A percentile compares a stretch with the other conserved stretches of the same genome.
phyloP scores from a whole-genome alignment of 2,329 filamentous ascomycete species.

The Pyrenophora graminea region DNA sequence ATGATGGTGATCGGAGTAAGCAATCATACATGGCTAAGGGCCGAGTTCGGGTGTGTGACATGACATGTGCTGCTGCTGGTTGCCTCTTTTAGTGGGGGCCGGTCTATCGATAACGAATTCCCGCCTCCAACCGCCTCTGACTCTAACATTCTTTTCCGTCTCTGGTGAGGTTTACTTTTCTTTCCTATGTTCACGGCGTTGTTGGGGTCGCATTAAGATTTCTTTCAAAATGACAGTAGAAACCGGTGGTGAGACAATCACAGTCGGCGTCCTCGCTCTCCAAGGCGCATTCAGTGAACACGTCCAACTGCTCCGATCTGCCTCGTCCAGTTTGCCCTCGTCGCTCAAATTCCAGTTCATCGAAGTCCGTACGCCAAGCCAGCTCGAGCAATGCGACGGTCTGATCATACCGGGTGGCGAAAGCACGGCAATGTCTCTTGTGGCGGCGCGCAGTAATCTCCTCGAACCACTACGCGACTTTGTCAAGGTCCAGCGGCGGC shows the following conservation, averaged over 20 bases:
- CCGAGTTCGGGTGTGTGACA: conserved; percentile 5
- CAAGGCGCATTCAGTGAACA: conserved; percentile 96
- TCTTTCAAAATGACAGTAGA: conserved; percentile 31
- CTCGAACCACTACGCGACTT: conserved; percentile 85
- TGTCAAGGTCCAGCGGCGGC: conserved; percentile 82
- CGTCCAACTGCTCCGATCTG: conserved; percentile 72
- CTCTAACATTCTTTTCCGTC: not conserved
- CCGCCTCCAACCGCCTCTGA: conserved; percentile 12
- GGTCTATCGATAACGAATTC: conserved; percentile 22
- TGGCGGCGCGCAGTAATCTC: conserved; percentile 78
- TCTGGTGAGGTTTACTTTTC: not conserved
- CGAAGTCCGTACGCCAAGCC: conserved; percentile 75
- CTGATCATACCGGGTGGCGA: conserved; percentile 93
- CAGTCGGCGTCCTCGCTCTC: conserved; percentile 70
- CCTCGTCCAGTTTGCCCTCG: conserved; percentile 57
- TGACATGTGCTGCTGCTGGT: not conserved
- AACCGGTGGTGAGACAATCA: conserved; percentile 41
- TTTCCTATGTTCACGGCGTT: conserved; percentile 13
- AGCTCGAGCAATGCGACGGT: conserved; percentile 76
- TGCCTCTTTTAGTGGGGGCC: conserved; percentile 9
- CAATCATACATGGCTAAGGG: conserved; percentile 1
- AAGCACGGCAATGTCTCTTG: conserved; percentile 88
- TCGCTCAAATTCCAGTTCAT: conserved; percentile 57
- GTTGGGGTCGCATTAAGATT: not conserved
- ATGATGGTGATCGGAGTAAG: conserved; percentile 10